These are phyloP conservation scores for Scheffersomyces spartinae DNA, from an alignment of 805 yeast species.

Conservation along the genomic window DNA sequence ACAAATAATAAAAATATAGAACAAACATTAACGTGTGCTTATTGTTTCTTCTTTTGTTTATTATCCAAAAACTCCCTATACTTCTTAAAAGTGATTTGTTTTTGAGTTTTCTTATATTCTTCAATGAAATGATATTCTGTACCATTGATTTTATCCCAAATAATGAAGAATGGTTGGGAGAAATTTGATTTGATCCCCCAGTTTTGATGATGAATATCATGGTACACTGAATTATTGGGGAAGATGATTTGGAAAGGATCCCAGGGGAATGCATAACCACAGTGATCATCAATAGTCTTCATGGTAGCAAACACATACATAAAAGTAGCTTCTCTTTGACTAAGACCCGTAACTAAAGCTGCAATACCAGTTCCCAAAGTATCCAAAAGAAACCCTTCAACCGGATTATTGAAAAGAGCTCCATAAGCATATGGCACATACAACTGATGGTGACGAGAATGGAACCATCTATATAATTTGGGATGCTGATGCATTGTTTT, in stretches of 20 bases:
- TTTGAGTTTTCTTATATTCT: slow-evolving; percentile 53
- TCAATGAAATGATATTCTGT: slow-evolving; percentile 60
- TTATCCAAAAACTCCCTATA: slow-evolving; percentile 45
- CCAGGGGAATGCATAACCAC: slow-evolving; percentile 90
- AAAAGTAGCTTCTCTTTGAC: slow-evolving; percentile 66
- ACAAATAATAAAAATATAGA: no score
- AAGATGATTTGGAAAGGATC: slow-evolving; percentile 84
- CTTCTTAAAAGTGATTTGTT: slow-evolving; percentile 54
- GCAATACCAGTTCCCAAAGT: slow-evolving; percentile 89
- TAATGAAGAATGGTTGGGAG: slow-evolving; percentile 90
- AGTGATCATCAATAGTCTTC: slow-evolving; percentile 97
- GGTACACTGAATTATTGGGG: slow-evolving; percentile 93
- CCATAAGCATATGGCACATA: slow-evolving; percentile 97
- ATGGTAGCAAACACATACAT: slow-evolving; percentile 81
- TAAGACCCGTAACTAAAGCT: slow-evolving; percentile 44
- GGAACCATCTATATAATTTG: slow-evolving; percentile 66
- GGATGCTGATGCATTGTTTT: slow-evolving; percentile 80
- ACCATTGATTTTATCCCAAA: slow-evolving; percentile 72
- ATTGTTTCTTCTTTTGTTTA: slow-evolving; percentile 16
- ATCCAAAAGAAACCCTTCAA: slow-evolving; percentile 88
- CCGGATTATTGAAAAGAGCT: slow-evolving; percentile 87
- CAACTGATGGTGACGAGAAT: slow-evolving; percentile 87
- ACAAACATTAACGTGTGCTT: no score
- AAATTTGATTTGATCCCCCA: slow-evolving; percentile 91
- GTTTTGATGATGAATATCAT: slow-evolving; percentile 94